These are phyloP conservation scores for Euphorbia peplus DNA, from an alignment of 345 rosid species.

Conservation along the genomic window DNA sequence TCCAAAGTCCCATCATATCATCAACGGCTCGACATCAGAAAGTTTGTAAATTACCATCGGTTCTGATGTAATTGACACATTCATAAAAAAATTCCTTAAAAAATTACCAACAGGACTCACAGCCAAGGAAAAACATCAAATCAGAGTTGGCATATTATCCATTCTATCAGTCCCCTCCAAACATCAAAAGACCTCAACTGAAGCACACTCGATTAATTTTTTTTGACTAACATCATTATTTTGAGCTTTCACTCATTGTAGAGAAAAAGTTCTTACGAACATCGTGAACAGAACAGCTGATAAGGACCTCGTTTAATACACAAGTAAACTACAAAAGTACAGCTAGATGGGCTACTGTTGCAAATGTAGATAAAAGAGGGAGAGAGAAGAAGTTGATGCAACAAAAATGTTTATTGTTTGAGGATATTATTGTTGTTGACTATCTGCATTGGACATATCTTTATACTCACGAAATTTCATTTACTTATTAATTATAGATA, in stretches of 20 bases:
- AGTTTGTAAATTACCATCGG: background rate
- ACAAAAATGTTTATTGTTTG: no score
- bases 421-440: no score
- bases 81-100: background rate
- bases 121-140: background rate
- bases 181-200: background rate
- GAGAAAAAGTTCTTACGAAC: background rate
- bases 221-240: background rate
- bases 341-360: background rate
- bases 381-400: background rate
- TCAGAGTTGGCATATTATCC: background rate
- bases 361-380: background rate
- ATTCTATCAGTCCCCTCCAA: background rate
- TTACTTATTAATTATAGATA: no score
- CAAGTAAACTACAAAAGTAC: background rate
- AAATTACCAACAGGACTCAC: background rate
- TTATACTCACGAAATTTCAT: no score
- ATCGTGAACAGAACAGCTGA: background rate
- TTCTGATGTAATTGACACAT: background rate
- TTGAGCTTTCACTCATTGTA: background rate
- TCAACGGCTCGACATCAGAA: no score
- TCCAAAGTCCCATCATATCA: background rate
- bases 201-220: background rate
- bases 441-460: no score
- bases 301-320: background rate